Evolutionary conservation across 2,329 filamentous ascomycete species (phyloP).

Genomic region (Shiraia sp.): DNA sequence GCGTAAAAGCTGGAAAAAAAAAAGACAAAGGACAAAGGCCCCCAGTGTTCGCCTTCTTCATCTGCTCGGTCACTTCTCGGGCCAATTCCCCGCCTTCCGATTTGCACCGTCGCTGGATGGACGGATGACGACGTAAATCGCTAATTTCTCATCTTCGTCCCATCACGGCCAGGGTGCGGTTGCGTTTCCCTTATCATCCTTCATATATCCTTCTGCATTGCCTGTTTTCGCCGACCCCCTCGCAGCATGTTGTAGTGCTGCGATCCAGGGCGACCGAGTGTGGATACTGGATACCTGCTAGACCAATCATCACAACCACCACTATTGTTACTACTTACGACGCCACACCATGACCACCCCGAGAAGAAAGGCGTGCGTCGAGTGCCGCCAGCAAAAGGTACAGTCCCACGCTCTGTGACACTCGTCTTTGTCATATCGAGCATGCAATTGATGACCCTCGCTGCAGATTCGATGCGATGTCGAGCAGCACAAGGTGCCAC

Average conservation of each 20-base stretch:
- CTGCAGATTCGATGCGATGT: conserved; percentile 44
- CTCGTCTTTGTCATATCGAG: conserved; percentile 2
- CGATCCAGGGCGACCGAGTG: conserved; percentile 19
- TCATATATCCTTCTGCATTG: conserved; percentile 22
- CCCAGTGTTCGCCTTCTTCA: no score
- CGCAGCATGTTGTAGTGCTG: conserved; percentile 23
- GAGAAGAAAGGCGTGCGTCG: conserved; percentile 43
- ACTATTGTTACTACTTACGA: neutral
- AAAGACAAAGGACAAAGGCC: conserved; percentile 16
- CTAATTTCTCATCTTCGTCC: conserved; percentile 22
- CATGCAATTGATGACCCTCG: conserved; percentile 14
- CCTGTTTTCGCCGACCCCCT: conserved; percentile 33
- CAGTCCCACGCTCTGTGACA: conserved; percentile 3
- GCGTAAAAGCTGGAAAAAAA: conserved; percentile 15
- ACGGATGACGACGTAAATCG: conserved; percentile 40
- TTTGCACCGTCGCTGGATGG: conserved; percentile 28
- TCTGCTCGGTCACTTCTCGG: conserved; percentile 31
- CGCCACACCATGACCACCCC: conserved; percentile 34
- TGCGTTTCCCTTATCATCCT: conserved; percentile 4
- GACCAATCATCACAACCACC: conserved; percentile 14
- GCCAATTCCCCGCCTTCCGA: conserved; percentile 38
- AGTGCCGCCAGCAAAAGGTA: conserved; percentile 46
- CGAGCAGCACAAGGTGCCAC: conserved; percentile 43
- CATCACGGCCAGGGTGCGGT: conserved; percentile 19
- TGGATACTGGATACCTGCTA: conserved; percentile 30